Evolutionary conservation across 441 rosid species (phyloP).

Genomic region (Eruca vesicaria): DNA sequence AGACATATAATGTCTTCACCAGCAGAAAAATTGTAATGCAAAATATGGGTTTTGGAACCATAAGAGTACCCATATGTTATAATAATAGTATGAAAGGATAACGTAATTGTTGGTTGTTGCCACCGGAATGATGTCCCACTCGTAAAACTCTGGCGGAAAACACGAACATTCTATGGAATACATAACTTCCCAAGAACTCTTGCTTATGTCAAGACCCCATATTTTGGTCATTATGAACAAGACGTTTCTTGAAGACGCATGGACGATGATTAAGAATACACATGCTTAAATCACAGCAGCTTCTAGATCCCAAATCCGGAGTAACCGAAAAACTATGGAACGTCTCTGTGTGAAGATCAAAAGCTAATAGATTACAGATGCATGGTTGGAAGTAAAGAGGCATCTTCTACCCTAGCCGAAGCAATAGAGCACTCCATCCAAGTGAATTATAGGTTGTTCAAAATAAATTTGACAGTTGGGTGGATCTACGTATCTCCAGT

Average conservation of each 20-base stretch:
- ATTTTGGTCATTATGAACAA: background rate
- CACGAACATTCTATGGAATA: no score
- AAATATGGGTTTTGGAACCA: background rate
- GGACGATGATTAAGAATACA: background rate
- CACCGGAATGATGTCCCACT: background rate
- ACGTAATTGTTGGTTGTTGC: background rate
- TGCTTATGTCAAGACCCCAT: background rate
- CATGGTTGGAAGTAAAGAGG: no score
- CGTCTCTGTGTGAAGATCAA: conserved; percentile 12
- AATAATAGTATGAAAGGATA: background rate
- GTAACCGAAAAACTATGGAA: background rate
- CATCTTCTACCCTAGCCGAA: background rate
- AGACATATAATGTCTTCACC: background rate
- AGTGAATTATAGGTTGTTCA: background rate
- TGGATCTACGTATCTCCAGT: background rate
- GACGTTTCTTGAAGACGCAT: background rate
- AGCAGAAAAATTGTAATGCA: background rate
- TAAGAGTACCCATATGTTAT: background rate
- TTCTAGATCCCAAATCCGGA: background rate
- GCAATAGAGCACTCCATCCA: conserved; percentile 1
- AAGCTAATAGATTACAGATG: background rate
- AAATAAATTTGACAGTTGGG: background rate
- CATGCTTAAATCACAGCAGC: background rate
- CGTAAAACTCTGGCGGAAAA: background rate
- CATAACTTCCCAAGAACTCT: background rate